Evolutionary conservation across 805 yeast genomes (phyloP).

Genomic region (Nakazawaea wyomingensis): DNA sequence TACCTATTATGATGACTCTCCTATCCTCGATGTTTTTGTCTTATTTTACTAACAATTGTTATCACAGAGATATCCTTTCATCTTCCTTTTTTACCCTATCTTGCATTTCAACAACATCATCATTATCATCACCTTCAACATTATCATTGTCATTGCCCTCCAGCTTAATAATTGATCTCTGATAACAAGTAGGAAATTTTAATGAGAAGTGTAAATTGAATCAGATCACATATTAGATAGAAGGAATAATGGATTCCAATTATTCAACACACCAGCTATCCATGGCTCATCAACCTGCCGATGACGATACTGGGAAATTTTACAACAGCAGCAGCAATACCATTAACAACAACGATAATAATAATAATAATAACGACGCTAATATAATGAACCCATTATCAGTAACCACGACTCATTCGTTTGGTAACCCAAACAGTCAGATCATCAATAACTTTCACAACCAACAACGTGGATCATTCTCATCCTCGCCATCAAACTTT

Average conservation of each 20-base stretch:
- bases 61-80: too few species aligned
- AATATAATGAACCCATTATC: too few species aligned
- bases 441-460: constrained; percentile 2
- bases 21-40: too few species aligned
- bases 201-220: neutral
- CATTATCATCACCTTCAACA: too few species aligned
- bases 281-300: neutral
- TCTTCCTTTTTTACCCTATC: too few species aligned
- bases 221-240: neutral
- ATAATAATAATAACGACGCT: constrained; percentile 1
- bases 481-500: constrained; percentile 3
- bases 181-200: neutral
- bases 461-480: constrained; percentile 6
- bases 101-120: too few species aligned
- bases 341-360: constrained; percentile 12
- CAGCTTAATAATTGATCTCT: too few species aligned
- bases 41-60: too few species aligned
- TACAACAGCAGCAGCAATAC: constrained; percentile 13
- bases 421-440: constrained; percentile 12
- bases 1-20: too few species aligned
- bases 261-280: neutral
- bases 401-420: constrained; percentile 1
- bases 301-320: neutral
- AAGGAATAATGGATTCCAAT: constrained; percentile 3
- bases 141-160: too few species aligned